Conservation (phyloP, 305 asterid species). For the Fraxinus baroniana region DNA sequence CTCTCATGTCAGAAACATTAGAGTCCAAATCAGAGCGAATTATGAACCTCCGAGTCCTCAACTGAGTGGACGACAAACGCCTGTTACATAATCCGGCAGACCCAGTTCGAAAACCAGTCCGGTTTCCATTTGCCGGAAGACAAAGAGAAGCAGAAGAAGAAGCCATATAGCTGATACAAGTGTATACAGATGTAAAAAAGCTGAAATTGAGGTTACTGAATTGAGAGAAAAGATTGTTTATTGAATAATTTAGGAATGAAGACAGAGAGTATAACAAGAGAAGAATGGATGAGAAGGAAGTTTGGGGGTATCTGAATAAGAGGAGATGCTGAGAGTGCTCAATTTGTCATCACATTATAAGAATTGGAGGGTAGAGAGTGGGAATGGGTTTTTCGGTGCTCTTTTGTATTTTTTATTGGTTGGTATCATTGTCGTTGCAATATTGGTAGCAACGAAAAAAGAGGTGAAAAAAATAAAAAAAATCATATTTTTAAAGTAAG, state of each 20-base stretch:
- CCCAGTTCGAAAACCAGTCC: conserved; percentile 26
- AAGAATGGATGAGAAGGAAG: not conserved
- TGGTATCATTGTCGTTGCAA: not conserved
- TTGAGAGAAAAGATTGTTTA: not conserved
- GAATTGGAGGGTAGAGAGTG: conserved; percentile 8
- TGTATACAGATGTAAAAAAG: not conserved
- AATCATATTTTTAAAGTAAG: not conserved
- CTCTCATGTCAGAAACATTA: conserved; percentile 86
- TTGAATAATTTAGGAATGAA: not conserved
- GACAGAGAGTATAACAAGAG: not conserved
- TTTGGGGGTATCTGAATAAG: conserved; percentile 28
- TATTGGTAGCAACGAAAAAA: not conserved
- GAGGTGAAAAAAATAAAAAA: too few relatives aligned
- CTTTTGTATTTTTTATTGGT: not conserved
- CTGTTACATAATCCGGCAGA: conserved; percentile 33
- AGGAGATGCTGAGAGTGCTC: conserved; percentile 26
- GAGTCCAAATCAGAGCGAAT: conserved; percentile 84
- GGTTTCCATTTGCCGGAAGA: conserved; percentile 46
- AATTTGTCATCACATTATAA: conserved; percentile 29
- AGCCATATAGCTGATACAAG: conserved; percentile 20
- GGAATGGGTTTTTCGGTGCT: conserved; percentile 1
- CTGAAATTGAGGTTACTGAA: not conserved
- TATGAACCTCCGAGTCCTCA: conserved; percentile 41
- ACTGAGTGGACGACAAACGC: conserved; percentile 31
- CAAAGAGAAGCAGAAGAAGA: conserved; percentile 47